Base-by-base conservation (phyloP, 805 yeast species). In the Hanseniaspora valbyensis region DNA sequence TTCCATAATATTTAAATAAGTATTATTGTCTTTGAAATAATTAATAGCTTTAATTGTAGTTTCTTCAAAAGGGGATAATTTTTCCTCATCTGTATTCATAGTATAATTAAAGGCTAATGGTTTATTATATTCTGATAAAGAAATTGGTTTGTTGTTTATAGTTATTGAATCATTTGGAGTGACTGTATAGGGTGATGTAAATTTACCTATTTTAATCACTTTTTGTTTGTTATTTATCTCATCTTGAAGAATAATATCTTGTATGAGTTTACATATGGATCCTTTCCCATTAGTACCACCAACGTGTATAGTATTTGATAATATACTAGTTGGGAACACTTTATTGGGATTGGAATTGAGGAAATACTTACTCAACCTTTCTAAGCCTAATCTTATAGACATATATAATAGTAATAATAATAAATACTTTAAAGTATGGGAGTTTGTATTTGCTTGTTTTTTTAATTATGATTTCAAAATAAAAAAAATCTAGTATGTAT, bases 251-350 rank as follows among this genome's bases (percentile, higher is more conserved):
- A 45, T 18, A 14, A 61, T 68, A 21, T 76, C 69, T 13, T 63
- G 61, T 19, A 92, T 53, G 61, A 88, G 89, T 0, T 96, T 80
- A 53, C 95, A 79, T 0, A 89, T 84, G 0, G 96, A 88, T 0
- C 98, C 98, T 61, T 90, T 90, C 0, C 98, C 98, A 61, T 90
- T 90, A 8, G 98, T 90, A 0, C 98, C 98, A 0, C 96, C 96
- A 3, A 92, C 74, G 61, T 92, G 98, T n/a, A 92, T 69, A 0
- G 87, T 79, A 4, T 67, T 57, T 13, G 14, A 63, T 57, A 36
- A 25, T 25, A 42, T 34, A 22, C 39, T 34, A 8, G 8, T 22
- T 18, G 39, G 39, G 16, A 34, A 34, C 7, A 16, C 22, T 18
- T 19, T 34, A 86, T 92, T 0, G 95, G 96, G 57, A 78, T 75